Evolutionary conservation across 1,139 yeast species (phyloP), one percentile per base, ranked within the genome.

Genomic region (Kodamaea alishanica): DNA sequence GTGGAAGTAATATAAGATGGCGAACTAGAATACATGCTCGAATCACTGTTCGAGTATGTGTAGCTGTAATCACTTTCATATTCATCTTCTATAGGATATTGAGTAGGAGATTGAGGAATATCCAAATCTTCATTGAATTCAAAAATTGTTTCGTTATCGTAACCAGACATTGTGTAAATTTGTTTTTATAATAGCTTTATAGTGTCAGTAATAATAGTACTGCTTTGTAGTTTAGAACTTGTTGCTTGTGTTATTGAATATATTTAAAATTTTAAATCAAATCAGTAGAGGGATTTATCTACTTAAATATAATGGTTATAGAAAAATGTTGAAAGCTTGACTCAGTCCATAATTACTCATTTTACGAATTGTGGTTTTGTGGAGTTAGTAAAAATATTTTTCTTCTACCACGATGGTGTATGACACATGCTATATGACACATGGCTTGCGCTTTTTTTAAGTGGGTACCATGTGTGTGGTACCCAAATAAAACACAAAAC

Each of bases 81-180:
- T n/a, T 43, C 43, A 10, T 41, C 41, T 15, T 45, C 43, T 37
- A 41, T 30, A 12, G 50, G 44, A 24, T 43, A 45, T 39, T 49
- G 41, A 32, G 45, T 42, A 24, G 52, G 46, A 34, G 53, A 42
- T 31, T 46, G 46, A 6, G 51, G 51, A 6, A 37, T 42, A 33
- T 43, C 45, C 32, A 45, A 48, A 30, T 45, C 48, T 8, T 41
- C 38, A 43, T 48, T 49, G 43, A 49, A 48, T 37, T 49, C 51
- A 33, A 49, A 49, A 41, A 49, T 49, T 25, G 48, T 52, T 45
- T 49, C 51, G 44, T 41, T 32, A 32, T 38, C 35, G 35, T 37
- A 33, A 15, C 20, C 20, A 30, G 33, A 32, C 38, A 35, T 35
- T 15, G 20, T 15, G 20, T 15, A 15, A 15, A 15, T 15, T 3